phyloP scores from a whole-genome alignment of 352 stramenopile species.

The Phytophthora pisi region DNA sequence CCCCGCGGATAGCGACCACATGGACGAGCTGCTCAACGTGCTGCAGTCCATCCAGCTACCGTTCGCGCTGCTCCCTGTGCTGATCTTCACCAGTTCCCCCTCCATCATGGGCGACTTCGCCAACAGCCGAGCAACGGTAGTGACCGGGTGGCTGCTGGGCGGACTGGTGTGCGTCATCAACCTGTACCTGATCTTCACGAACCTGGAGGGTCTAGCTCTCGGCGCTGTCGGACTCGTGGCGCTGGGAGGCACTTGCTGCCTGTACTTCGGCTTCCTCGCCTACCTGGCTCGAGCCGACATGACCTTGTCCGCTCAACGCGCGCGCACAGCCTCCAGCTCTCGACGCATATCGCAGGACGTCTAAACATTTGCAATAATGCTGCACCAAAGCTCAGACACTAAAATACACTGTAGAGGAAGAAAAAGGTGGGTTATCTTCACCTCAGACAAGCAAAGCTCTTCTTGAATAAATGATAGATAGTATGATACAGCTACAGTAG shows the following conservation, averaged over 20 bases:
- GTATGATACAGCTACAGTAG: neutral
- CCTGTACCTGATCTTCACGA: slow-evolving; percentile 76
- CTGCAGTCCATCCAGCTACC: slow-evolving; percentile 93
- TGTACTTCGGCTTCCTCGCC: slow-evolving; percentile 79
- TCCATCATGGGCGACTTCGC: slow-evolving; percentile 85
- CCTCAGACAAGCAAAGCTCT: neutral
- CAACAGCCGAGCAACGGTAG: slow-evolving; percentile 53
- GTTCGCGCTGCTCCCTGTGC: slow-evolving; percentile 90
- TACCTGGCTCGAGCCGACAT: slow-evolving; percentile 65
- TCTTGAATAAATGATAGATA: neutral
- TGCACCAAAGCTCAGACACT: neutral
- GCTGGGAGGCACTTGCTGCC: slow-evolving; percentile 39
- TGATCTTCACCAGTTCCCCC: slow-evolving; percentile 85
- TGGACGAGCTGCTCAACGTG: slow-evolving; percentile 93
- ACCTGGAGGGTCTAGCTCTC: slow-evolving; percentile 59
- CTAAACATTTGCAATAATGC: slow-evolving; percentile 6
- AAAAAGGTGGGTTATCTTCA: neutral
- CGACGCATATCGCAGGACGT: slow-evolving; percentile 24
- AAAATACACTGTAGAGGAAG: slow-evolving; percentile 14
- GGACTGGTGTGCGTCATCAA: slow-evolving; percentile 77
- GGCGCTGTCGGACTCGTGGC: slow-evolving; percentile 35
- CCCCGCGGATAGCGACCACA: slow-evolving; percentile 78
- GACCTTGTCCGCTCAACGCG: slow-evolving; percentile 24
- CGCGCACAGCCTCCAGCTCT: slow-evolving; percentile 26
- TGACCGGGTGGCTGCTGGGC: slow-evolving; percentile 61